phyloP scores from a whole-genome alignment of 1,284 basidiomycete species.

The Cryptococcus hybrid region DNA sequence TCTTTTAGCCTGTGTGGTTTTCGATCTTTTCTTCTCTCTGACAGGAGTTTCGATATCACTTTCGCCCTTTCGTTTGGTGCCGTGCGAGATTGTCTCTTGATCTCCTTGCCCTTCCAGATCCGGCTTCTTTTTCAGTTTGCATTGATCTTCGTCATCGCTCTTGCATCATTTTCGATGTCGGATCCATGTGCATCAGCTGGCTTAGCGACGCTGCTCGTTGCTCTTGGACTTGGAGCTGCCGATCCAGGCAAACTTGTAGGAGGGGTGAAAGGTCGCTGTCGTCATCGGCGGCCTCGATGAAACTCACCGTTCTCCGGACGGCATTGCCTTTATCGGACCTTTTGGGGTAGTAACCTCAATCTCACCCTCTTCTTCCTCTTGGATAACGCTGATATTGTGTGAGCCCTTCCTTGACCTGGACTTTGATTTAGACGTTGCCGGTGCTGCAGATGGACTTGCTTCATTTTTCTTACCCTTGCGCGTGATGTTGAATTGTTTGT shows the following conservation, averaged over 20 bases:
- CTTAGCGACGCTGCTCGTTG: too few species aligned
- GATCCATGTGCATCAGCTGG: too few species aligned
- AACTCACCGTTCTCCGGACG: not conserved
- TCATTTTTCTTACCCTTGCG: not conserved
- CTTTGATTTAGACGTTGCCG: not conserved
- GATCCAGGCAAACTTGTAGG: not conserved
- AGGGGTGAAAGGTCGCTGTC: not conserved
- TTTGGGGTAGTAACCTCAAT: too few species aligned
- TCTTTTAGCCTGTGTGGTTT: too few species aligned
- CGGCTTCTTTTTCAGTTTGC: not conserved
- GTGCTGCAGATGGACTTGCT: not conserved
- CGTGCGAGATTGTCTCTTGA: not conserved
- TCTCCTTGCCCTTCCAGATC: not conserved
- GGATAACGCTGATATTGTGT: slow-evolving; percentile 14
- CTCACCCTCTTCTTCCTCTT: slow-evolving; percentile 43
- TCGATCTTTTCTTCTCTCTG: too few species aligned
- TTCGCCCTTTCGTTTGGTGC: too few species aligned
- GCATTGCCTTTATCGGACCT: not conserved
- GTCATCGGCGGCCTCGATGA: not conserved
- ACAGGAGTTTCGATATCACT: not conserved
- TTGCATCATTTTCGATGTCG: not conserved
- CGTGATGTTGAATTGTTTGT: not conserved
- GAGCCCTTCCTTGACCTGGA: not conserved
- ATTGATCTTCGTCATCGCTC: not conserved
- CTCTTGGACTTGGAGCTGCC: not conserved